Percentiles rank a stretch among this genome's conserved stretches.
Evolutionary conservation across 106 monocot species (phyloP).

Genomic region (Hemerocallis citrina): DNA sequence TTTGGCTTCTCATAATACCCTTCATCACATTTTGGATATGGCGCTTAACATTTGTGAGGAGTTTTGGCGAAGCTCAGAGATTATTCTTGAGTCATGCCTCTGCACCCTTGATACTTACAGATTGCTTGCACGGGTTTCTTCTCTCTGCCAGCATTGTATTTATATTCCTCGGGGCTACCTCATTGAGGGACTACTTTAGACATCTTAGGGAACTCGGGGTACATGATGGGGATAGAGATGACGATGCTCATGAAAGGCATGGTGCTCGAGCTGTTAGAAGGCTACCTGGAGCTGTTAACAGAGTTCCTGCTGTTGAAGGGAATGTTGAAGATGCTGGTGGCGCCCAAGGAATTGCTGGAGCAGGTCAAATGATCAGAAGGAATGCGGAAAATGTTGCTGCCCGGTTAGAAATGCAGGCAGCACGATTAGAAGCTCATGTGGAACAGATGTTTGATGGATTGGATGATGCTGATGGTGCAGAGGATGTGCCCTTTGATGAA

Average conservation of each 20-base stretch:
- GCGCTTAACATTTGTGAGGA: conserved; percentile 90
- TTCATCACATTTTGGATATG: conserved; percentile 99
- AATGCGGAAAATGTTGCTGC: conserved; percentile 99
- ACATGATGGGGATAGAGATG: conserved; percentile 83
- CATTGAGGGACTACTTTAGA: conserved; percentile 92
- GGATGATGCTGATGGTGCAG: conserved; percentile 98
- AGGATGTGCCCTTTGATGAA: conserved; percentile 98
- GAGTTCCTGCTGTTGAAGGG: conserved; percentile 47
- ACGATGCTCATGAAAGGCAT: conserved; percentile 82
- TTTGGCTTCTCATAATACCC: conserved; percentile 98
- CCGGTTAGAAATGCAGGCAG: conserved; percentile 87
- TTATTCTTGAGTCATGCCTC: conserved; percentile 84
- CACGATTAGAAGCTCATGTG: conserved; percentile 92
- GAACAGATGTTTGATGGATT: conserved; percentile 99
- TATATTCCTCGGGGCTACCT: conserved; percentile 98
- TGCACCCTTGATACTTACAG: conserved; percentile 76
- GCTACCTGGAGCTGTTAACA: conserved; percentile 52
- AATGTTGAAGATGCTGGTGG: conserved; percentile 78
- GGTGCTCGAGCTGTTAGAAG: conserved; percentile 80
- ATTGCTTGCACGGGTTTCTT: conserved; percentile 93
- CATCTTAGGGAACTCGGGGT: conserved; percentile 78
- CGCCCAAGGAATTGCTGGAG: conserved; percentile 76
- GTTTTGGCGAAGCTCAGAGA: conserved; percentile 85
- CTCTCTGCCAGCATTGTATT: conserved; percentile 97
- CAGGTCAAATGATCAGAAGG: conserved; percentile 78